Evolutionary conservation across 306 rosid genomes (phyloP).

Genomic region (Rubus parviflorus): DNA sequence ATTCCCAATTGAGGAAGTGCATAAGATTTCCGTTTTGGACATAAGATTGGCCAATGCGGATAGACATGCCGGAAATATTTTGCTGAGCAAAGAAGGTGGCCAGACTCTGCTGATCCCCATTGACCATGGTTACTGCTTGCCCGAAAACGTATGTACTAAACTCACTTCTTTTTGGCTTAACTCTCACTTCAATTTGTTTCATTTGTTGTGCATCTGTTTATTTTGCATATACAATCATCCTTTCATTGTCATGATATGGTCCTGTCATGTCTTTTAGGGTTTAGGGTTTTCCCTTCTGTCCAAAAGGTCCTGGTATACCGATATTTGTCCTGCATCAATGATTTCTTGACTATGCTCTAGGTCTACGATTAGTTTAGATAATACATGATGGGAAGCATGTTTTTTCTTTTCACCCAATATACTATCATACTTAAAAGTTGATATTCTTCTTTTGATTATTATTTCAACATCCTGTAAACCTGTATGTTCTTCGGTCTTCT

Average conservation of each 20-base stretch:
- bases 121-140: constrained; percentile 98
- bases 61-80: constrained; percentile 90
- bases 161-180: not conserved
- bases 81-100: constrained; percentile 52
- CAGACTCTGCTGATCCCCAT: constrained; percentile 73
- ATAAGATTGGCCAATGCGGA: constrained; percentile 88
- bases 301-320: not conserved
- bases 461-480: too few species aligned
- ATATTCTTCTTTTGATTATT: too few species aligned
- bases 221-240: not conserved
- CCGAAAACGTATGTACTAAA: constrained; percentile 63
- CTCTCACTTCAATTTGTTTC: not conserved
- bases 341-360: not conserved
- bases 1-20: constrained; percentile 84
- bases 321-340: not conserved
- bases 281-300: not conserved
- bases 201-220: not conserved
- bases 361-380: not conserved
- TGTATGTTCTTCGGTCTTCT: not conserved
- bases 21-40: constrained; percentile 82
- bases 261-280: not conserved
- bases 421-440: not conserved
- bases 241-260: not conserved
- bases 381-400: not conserved
- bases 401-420: not conserved